phyloP scores from a whole-genome alignment of 306 rosid species.

The Lithocarpus polystachyus region DNA sequence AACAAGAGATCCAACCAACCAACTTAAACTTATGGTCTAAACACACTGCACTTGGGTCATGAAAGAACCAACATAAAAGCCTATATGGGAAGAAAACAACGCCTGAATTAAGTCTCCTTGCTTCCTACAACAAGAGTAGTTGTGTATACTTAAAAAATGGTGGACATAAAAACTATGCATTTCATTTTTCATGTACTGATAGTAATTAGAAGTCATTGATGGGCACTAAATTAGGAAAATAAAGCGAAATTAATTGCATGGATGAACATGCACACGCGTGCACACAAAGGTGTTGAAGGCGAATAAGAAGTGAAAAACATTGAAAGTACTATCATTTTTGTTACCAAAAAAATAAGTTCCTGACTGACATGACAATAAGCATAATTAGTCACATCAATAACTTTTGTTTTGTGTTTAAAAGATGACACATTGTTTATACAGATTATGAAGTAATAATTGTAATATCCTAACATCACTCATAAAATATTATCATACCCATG shows the following conservation, averaged over 20 bases:
- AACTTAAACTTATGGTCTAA: not conserved
- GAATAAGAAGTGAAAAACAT: no score
- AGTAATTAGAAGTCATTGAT: not conserved
- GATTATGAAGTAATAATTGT: no score
- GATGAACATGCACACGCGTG: not conserved
- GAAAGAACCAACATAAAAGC: not conserved
- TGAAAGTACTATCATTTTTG: no score
- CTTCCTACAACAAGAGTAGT: not conserved
- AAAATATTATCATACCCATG: conserved; percentile 37
- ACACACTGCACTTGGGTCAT: not conserved
- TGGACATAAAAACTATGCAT: not conserved
- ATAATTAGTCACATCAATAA: no score
- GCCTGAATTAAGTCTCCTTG: not conserved
- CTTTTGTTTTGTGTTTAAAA: no score
- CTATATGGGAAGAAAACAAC: not conserved
- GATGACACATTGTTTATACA: no score
- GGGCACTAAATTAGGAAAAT: not conserved
- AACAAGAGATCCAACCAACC: not conserved
- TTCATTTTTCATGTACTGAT: not conserved
- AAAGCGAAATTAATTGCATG: not conserved
- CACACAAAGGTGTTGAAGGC: no score
- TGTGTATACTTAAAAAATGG: not conserved
- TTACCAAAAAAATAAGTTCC: no score
- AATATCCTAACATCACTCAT: not conserved
- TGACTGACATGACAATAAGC: no score